phyloP scores from a whole-genome alignment of 305 asterid genomes.

The Ilex paraguariensis region DNA sequence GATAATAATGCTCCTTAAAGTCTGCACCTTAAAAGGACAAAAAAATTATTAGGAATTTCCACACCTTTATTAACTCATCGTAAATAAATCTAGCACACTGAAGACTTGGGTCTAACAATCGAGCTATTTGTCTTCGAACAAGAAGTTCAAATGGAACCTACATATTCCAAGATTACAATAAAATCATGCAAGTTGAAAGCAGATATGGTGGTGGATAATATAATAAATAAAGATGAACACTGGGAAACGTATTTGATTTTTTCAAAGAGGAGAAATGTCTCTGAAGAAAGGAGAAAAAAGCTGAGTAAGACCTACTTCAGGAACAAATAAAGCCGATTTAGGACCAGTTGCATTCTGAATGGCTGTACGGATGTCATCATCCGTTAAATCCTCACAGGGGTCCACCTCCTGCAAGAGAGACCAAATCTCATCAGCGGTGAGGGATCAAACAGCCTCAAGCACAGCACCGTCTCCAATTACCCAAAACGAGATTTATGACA shows the following conservation, averaged over 20 bases:
- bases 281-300: slow-evolving; percentile 9
- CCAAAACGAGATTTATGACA: background rate
- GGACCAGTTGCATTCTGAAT: slow-evolving; percentile 89
- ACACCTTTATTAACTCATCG: slow-evolving; percentile 84
- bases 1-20: slow-evolving; percentile 15
- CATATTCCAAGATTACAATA: slow-evolving; percentile 11
- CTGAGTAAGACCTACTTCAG: slow-evolving; percentile 52
- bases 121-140: slow-evolving; percentile 75
- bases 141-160: slow-evolving; percentile 95
- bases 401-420: slow-evolving; percentile 67
- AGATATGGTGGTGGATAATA: slow-evolving; percentile 10
- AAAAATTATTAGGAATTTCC: background rate
- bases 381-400: slow-evolving; percentile 86
- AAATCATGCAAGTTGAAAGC: background rate
- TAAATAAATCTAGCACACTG: slow-evolving; percentile 88
- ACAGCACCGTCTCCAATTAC: slow-evolving; percentile 6
- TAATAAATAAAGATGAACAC: too few relatives aligned
- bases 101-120: slow-evolving; percentile 87
- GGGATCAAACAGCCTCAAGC: slow-evolving; percentile 5
- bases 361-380: slow-evolving; percentile 85
- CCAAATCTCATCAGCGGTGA: slow-evolving; percentile 9
- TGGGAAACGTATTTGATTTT: background rate
- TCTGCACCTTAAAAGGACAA: slow-evolving; percentile 11
- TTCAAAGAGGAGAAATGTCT: slow-evolving; percentile 7
- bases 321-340: slow-evolving; percentile 75